A percentile compares a stretch with the other conserved stretches of the same genome.
phyloP scores from a whole-genome alignment of 345 rosid species.

The Pugionium dolabratum region DNA sequence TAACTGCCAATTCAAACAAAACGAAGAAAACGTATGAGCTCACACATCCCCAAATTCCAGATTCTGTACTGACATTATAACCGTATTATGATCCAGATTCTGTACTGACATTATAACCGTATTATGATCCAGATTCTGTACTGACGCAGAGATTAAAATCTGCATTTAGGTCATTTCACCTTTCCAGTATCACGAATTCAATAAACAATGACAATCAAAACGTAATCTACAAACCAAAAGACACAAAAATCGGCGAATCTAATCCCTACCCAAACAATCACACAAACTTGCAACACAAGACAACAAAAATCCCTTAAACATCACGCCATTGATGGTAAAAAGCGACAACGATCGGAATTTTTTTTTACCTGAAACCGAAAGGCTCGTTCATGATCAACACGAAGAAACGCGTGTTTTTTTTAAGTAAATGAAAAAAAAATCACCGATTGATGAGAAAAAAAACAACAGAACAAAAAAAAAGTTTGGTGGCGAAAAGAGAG shows the following conservation, averaged over 20 bases:
- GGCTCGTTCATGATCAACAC: slow-evolving; percentile 34
- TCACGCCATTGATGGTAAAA: not conserved
- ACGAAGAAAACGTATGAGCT: not conserved
- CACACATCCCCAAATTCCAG: not conserved
- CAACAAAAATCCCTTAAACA: slow-evolving; percentile 9
- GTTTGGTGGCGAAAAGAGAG: slow-evolving; percentile 4
- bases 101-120: not conserved
- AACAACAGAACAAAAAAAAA: slow-evolving; percentile 1
- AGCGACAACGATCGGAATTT: slow-evolving; percentile 9
- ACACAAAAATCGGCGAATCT: not conserved
- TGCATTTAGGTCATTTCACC: slow-evolving; percentile 2
- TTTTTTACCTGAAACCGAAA: slow-evolving; percentile 33
- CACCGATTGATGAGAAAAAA: slow-evolving; percentile 6
- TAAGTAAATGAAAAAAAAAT: not conserved
- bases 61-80: too few relatives aligned
- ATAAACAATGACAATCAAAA: not conserved
- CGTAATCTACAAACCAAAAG: not conserved
- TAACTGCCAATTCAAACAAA: slow-evolving; percentile 25
- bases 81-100: not conserved
- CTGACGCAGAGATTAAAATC: not conserved
- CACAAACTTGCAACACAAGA: slow-evolving; percentile 37
- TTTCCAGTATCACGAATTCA: not conserved
- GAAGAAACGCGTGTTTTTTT: slow-evolving; percentile 9
- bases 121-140: not conserved
- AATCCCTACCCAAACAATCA: not conserved